Evolutionary conservation across 2,329 filamentous ascomycete genomes (phyloP), one percentile per base, ranked within the genome.

Genomic region (Aspergillus ochraceus): DNA sequence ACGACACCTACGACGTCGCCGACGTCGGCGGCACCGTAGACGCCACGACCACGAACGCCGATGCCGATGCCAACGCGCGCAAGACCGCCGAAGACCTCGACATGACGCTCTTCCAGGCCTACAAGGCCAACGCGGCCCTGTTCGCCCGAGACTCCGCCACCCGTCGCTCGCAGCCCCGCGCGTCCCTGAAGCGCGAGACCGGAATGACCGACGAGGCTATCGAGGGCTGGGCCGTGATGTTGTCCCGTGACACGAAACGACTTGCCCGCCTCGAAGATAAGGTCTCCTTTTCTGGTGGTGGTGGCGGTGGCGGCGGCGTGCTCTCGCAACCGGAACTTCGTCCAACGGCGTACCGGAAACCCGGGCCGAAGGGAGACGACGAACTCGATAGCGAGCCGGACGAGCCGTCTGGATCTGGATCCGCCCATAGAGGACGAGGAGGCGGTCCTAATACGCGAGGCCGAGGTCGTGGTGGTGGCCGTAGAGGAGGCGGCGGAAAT

Each of bases 1-100:
- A 99, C 74, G 95, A 99, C 74, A 98, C 94, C 0, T 99, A 99
- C 72, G 95, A 99, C 69, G 87, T 89, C 1, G 91, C 88, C 53
- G 95, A 98, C 70, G 92, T 98, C 2, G 95, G 95, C 39, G 93
- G 94, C 22, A 91, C 90, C 0, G 88, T 97, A 3, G 92, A 97
- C 67, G 81, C 83, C 19, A 77, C 78, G 4, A 74, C 73, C 3
- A 65, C 79, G 2, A 80, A 74, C 49, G 70, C 79, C 51, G 81
- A 81, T 47, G 65, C 67, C 11, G 82, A 84, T 51, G 75, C 84
- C 6, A 82, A 86, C n/a, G 81, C 84, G 10, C 66, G 65, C 11
- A 64, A 60, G 1, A 80, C 83, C 58, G 29, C 55, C n/a, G 51
- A 47, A 8, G 64, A 68, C 10, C 64, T 85, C 63, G 93, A 97